Percentiles rank a stretch among this genome's conserved stretches.
Conservation (phyloP, 257 asterid genomes). For the Haberlea rhodopensis region DNA sequence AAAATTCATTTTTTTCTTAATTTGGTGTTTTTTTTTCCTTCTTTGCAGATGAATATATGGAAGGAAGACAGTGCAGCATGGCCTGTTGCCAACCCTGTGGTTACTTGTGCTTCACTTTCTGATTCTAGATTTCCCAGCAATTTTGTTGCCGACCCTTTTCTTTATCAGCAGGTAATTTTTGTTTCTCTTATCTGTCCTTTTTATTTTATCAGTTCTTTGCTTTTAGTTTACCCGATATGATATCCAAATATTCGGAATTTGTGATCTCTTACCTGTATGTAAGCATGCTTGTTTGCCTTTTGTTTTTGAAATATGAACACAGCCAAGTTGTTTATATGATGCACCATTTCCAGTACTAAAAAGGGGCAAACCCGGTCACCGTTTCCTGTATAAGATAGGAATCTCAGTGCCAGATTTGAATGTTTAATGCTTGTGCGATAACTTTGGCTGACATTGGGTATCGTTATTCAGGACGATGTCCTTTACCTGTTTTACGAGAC, state of each 20-base stretch:
- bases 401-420: background rate
- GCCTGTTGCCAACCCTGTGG: conserved; percentile 92
- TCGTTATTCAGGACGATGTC: conserved; percentile 59
- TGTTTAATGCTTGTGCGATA: background rate
- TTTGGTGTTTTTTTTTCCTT: no score
- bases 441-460: conserved; percentile 29
- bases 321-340: background rate
- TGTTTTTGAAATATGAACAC: background rate
- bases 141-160: conserved; percentile 95
- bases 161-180: conserved; percentile 55
- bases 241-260: background rate
- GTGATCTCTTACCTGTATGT: background rate
- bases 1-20: no score
- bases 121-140: conserved; percentile 88
- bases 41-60: conserved; percentile 74
- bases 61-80: conserved; percentile 76
- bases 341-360: background rate
- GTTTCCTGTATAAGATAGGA: conserved; percentile 6
- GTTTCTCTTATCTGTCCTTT: background rate
- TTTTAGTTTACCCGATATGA: background rate
- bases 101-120: conserved; percentile 88
- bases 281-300: background rate
- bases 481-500: conserved; percentile 80
- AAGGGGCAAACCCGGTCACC: conserved; percentile 28
- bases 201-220: background rate